Conservation (phyloP, 345 rosid genomes). For the Populus ilicifolia region DNA sequence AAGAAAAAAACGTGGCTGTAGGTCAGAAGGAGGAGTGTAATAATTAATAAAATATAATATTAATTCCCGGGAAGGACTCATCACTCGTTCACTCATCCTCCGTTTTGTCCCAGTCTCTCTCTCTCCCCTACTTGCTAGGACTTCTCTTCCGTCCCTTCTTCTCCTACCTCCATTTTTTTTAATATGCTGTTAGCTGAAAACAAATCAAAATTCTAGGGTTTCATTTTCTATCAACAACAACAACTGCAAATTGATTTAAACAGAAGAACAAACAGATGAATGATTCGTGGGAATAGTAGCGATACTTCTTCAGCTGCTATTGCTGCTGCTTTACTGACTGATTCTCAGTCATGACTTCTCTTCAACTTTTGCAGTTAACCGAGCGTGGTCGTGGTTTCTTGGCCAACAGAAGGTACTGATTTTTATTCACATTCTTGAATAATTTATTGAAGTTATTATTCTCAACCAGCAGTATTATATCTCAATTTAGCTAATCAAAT, state of each 20-base stretch:
- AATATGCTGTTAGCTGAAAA: neutral
- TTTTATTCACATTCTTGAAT: neutral
- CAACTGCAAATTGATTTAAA: neutral
- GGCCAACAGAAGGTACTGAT: slow-evolving; percentile 71
- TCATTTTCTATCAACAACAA: neutral
- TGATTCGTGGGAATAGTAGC: neutral
- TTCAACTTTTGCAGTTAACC: slow-evolving; percentile 80
- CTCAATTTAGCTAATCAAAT: neutral
- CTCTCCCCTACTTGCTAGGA: too few species aligned
- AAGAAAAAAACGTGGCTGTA: too few species aligned
- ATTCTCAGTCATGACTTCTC: slow-evolving; percentile 64
- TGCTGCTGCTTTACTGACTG: neutral
- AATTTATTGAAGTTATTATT: neutral
- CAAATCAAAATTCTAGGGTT: neutral
- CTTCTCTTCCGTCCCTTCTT: too few species aligned
- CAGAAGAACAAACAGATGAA: neutral
- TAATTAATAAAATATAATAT: neutral
- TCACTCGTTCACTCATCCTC: neutral
- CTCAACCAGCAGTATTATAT: neutral
- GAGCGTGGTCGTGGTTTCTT: slow-evolving; percentile 74
- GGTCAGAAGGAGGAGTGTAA: neutral
- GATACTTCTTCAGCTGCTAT: slow-evolving; percentile 8
- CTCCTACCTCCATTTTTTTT: neutral
- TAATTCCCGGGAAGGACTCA: neutral
- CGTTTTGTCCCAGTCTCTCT: neutral